Conservation (phyloP, 768 basidiomycete species). For the Lyophyllum atratum region DNA sequence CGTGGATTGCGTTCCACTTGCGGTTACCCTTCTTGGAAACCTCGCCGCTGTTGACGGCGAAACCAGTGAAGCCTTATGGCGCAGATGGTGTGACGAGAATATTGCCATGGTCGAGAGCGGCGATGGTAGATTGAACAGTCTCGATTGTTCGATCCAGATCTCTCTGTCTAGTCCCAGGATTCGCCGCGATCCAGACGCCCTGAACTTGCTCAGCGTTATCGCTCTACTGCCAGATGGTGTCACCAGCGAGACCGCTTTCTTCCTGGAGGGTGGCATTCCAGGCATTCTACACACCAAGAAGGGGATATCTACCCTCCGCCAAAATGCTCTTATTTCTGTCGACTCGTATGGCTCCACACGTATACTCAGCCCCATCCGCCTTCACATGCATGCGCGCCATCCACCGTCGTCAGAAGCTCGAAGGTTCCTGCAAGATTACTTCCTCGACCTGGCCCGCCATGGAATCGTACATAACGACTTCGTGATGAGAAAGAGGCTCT, state of each 20-base stretch:
- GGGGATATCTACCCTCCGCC: slow-evolving; percentile 25
- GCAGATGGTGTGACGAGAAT: slow-evolving; percentile 29
- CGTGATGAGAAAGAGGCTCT: slow-evolving; percentile 15
- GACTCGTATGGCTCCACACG: slow-evolving; percentile 21
- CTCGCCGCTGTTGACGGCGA: slow-evolving; percentile 32
- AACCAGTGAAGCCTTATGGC: slow-evolving; percentile 28
- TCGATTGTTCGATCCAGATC: slow-evolving; percentile 31
- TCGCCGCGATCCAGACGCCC: slow-evolving; percentile 23
- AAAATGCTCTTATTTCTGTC: slow-evolving; percentile 27
- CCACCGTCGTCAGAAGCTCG: slow-evolving; percentile 20
- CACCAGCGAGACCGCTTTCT: slow-evolving; percentile 15
- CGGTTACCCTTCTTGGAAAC: slow-evolving; percentile 32
- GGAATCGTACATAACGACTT: slow-evolving; percentile 10
- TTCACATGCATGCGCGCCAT: slow-evolving; percentile 22
- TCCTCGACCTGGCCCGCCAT: slow-evolving; percentile 19
- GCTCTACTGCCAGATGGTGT: slow-evolving; percentile 32
- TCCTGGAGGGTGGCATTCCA: slow-evolving; percentile 20
- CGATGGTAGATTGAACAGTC: slow-evolving; percentile 26
- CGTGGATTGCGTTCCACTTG: slow-evolving; percentile 34
- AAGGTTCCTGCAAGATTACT: slow-evolving; percentile 24
- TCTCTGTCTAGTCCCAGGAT: slow-evolving; percentile 31
- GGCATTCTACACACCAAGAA: slow-evolving; percentile 22
- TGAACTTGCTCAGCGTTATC: slow-evolving; percentile 26
- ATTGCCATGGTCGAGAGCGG: slow-evolving; percentile 29
- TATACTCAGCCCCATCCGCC: slow-evolving; percentile 29